phyloP scores from a whole-genome alignment of 768 basidiomycete species.

The Tylopilus subfusipes region DNA sequence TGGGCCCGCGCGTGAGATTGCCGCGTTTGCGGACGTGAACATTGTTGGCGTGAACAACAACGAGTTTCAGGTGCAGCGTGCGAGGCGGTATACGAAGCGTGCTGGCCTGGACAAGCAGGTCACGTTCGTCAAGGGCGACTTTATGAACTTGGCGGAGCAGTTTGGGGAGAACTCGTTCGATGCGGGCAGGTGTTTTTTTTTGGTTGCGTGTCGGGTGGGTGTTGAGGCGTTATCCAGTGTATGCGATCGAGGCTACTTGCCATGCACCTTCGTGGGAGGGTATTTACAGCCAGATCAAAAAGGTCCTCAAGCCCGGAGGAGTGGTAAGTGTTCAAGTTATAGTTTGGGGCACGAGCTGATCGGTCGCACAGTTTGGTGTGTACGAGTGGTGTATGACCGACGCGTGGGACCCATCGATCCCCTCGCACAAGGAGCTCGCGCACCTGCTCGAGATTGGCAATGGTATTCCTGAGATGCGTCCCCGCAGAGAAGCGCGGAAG shows the following conservation, averaged over 20 bases:
- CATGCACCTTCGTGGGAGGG: conserved; percentile 97
- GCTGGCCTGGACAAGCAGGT: conserved; percentile 76
- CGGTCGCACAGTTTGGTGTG: conserved; percentile 72
- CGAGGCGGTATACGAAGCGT: conserved; percentile 72
- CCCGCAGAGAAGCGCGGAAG: conserved; percentile 60
- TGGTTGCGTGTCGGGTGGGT: not conserved
- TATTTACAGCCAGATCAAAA: conserved; percentile 89
- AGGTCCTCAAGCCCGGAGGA: conserved; percentile 95
- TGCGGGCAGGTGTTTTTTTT: conserved; percentile 61
- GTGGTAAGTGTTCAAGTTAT: conserved; percentile 52
- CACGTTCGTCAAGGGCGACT: conserved; percentile 87
- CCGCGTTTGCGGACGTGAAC: conserved; percentile 79
- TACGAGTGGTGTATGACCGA: conserved; percentile 99
- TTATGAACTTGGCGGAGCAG: conserved; percentile 89
- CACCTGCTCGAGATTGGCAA: conserved; percentile 93
- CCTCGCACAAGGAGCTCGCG: conserved; percentile 84
- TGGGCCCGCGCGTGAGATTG: conserved; percentile 94
- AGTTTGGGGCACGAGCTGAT: not conserved
- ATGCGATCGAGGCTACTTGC: conserved; percentile 96
- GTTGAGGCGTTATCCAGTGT: conserved; percentile 50
- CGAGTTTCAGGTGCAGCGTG: conserved; percentile 89
- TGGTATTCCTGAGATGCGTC: conserved; percentile 97
- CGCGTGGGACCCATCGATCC: conserved; percentile 79
- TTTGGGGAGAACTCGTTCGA: conserved; percentile 94
- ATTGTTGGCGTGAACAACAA: conserved; percentile 95